Percentiles rank a stretch among this genome's conserved stretches.
phyloP scores from a whole-genome alignment of 768 basidiomycete genomes.

The Boletus pseudopeckii region DNA sequence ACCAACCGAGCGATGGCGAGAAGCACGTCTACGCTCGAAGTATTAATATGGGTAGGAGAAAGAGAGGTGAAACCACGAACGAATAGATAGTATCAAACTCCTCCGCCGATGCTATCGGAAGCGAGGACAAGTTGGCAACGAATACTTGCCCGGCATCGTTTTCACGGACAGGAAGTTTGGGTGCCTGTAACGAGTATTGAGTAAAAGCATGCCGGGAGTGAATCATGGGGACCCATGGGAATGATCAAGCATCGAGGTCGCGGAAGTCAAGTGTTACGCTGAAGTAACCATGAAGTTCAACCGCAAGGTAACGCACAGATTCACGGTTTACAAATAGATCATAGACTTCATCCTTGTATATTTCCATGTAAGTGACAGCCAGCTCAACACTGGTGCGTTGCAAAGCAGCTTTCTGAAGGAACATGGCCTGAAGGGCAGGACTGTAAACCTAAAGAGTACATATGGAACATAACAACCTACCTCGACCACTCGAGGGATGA shows the following conservation, averaged over 20 bases:
- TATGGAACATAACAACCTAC: slow-evolving; percentile 37
- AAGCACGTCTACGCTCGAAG: slow-evolving; percentile 50
- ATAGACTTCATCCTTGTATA: slow-evolving; percentile 89
- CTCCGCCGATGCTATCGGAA: slow-evolving; percentile 37
- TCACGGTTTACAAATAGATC: slow-evolving; percentile 77
- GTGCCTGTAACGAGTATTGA: slow-evolving; percentile 34
- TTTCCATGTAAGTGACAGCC: slow-evolving; percentile 78
- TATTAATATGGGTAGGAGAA: neutral
- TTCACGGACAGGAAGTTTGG: slow-evolving; percentile 55
- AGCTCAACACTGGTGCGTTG: slow-evolving; percentile 45
- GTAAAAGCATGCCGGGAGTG: neutral
- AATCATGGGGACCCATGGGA: neutral
- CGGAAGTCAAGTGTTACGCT: neutral
- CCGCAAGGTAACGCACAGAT: slow-evolving; percentile 42
- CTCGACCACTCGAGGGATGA: slow-evolving; percentile 79
- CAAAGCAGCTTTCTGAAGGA: slow-evolving; percentile 43
- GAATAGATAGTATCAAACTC: slow-evolving; percentile 49
- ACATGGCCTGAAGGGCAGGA: slow-evolving; percentile 48
- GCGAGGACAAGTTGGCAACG: slow-evolving; percentile 47
- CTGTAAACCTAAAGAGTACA: neutral
- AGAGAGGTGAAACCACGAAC: slow-evolving; percentile 31
- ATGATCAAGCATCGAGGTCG: neutral
- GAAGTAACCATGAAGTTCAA: neutral
- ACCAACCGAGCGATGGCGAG: slow-evolving; percentile 78
- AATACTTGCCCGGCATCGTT: slow-evolving; percentile 51